Conservation (phyloP, 106 monocot genomes). For the Dendrobium chrysotoxum region DNA sequence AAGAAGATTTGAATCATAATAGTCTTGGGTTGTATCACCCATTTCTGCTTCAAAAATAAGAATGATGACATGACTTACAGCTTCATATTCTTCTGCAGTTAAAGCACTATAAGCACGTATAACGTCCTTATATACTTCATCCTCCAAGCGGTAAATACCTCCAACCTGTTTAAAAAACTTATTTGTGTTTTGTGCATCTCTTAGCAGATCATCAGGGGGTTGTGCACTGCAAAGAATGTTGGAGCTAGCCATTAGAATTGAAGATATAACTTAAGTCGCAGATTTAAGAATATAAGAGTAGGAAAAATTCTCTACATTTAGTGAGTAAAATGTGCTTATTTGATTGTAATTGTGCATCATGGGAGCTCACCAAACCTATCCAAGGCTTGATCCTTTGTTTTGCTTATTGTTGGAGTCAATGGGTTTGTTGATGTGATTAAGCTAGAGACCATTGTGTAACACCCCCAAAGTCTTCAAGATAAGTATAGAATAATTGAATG, state of each 20-base stretch:
- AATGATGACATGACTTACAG: conserved; percentile 43
- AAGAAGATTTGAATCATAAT: conserved; percentile 5
- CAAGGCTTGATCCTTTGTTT: neutral
- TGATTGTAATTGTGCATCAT: neutral
- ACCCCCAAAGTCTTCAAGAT: neutral
- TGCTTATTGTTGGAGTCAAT: neutral
- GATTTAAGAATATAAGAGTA: neutral
- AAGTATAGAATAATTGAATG: too few relatives aligned
- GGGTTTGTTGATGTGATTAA: neutral
- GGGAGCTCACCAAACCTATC: neutral
- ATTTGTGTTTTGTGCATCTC: conserved; percentile 67
- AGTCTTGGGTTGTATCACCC: neutral
- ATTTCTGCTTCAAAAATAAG: conserved; percentile 1
- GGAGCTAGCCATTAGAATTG: neutral
- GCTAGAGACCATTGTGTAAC: neutral
- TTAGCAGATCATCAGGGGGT: conserved; percentile 81
- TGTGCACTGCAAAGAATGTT: conserved; percentile 54
- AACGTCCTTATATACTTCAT: conserved; percentile 18
- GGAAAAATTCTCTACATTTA: neutral
- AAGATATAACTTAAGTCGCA: neutral
- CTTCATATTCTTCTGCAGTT: conserved; percentile 82
- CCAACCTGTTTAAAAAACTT: conserved; percentile 83
- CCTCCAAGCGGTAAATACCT: conserved; percentile 50
- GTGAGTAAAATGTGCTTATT: neutral
- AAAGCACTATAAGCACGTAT: conserved; percentile 50